Percentiles rank a stretch among this genome's conserved stretches.
These are phyloP conservation scores for Neophaeococcomyces aloes DNA, from an alignment of 2,329 filamentous ascomycete genomes.

Conservation along the genomic window DNA sequence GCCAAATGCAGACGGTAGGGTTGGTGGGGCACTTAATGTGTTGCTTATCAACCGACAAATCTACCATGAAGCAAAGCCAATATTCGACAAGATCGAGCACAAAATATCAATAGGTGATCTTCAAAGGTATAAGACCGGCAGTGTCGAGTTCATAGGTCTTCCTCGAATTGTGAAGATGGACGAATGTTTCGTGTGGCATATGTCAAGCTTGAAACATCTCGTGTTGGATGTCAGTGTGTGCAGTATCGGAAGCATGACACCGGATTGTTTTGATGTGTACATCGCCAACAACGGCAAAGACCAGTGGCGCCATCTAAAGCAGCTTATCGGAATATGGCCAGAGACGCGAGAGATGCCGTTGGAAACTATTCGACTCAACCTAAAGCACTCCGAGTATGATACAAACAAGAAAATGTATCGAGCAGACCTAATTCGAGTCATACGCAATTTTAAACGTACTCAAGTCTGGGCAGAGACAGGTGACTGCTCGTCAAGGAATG, in stretches of 20 bases:
- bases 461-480: conserved; percentile 5
- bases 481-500: neutral
- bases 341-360: conserved; percentile 1
- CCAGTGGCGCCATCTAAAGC: conserved; percentile 4
- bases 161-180: neutral
- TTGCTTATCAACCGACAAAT: conserved; percentile 7
- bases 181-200: conserved; percentile 2
- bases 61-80: conserved; percentile 3
- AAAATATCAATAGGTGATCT: conserved; percentile 1
- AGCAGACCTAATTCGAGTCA: conserved; percentile 2
- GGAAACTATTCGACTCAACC: neutral
- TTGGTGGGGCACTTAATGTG: neutral
- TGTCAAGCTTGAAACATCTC: conserved; percentile 1
- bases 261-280: conserved; percentile 5
- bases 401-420: neutral
- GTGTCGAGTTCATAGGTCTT: neutral
- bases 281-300: conserved; percentile 1
- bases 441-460: conserved; percentile 7
- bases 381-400: neutral
- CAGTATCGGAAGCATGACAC: conserved; percentile 2
- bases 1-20: neutral
- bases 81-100: conserved; percentile 7
- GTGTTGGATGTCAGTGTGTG: neutral
- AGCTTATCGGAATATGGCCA: conserved; percentile 5
- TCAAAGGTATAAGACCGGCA: neutral